Evolutionary conservation across 306 rosid species (phyloP), one percentile per base, ranked within the genome.

Genomic region (Fragaria nilgerrensis): DNA sequence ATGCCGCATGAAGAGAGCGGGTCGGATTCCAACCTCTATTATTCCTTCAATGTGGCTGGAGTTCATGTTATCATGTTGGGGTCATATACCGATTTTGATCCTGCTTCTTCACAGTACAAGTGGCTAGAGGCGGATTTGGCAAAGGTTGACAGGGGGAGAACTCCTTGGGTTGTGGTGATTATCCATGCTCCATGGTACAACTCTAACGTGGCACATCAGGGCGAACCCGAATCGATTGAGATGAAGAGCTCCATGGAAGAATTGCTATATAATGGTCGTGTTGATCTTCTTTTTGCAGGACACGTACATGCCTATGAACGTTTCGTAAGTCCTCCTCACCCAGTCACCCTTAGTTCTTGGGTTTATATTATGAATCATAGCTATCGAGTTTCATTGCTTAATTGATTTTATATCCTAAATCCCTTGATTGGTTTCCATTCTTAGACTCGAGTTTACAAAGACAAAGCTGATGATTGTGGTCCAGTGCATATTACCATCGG

Each of bases 291-390:
- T 82, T 89, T 82, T 75, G 83, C 97, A 0, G 97, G 97, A 0
- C 98, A 94, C 53, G 92, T 92, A 10, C 97, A 95, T 73, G 97
- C 97, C 56, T 90, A 92, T 32, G 99, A 95, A 78, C 96, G 98
- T 44, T 90, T 95, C 67, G 98, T 92, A 68, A 86, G 97, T 79
- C 50, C 50, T 36, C 66, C 34, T 13, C 9, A 16, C 44, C 44
- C 44, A 39, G 44, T 39, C 44, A 39, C n/a, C 13, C 37, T 23
- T 19, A 1, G 16, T 15, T 20, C 55, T 32, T 69, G 16, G 5
- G 12, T 23, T 27, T 59, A 23, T 10, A 3, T 23, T 59, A 59
- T 23, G 36, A 23, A 16, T 10, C 16, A 58, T 23, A 58, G 9
- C 67, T 13, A 29, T n/a, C 67, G 29, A 62, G n/a, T 62, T 59